These are phyloP conservation scores for Tephrocybe sp. DNA, from an alignment of 768 basidiomycete genomes.

Conservation along the genomic window DNA sequence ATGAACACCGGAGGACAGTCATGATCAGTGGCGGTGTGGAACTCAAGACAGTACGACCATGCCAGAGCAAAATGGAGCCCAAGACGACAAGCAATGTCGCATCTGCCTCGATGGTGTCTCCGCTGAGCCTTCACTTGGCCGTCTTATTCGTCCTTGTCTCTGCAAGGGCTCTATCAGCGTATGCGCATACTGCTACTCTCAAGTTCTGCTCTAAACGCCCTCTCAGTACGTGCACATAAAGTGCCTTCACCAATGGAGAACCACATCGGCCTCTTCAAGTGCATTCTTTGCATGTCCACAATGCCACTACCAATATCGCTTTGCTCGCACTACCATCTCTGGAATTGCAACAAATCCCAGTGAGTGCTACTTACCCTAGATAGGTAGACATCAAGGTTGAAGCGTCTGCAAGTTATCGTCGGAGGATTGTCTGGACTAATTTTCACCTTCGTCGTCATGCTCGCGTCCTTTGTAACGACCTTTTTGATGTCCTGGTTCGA, in stretches of 20 bases:
- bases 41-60: constrained; percentile 7
- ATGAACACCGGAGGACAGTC: constrained; percentile 2
- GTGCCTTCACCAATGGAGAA: constrained; percentile 77
- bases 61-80: constrained; percentile 13
- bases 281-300: constrained; percentile 82
- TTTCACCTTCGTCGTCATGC: constrained; percentile 63
- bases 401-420: constrained; percentile 50
- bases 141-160: constrained; percentile 78
- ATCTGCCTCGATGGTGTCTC: constrained; percentile 77
- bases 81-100: constrained; percentile 68
- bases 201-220: constrained; percentile 14
- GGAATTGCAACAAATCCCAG: constrained; percentile 80
- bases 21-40: not conserved
- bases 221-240: constrained; percentile 73
- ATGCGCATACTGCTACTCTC: constrained; percentile 16
- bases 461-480: constrained; percentile 68
- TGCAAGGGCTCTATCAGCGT: constrained; percentile 78
- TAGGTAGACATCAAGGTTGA: constrained; percentile 1
- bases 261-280: constrained; percentile 51
- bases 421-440: constrained; percentile 56
- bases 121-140: constrained; percentile 60
- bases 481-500: constrained; percentile 64
- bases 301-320: constrained; percentile 76
- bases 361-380: constrained; percentile 23
- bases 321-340: constrained; percentile 64